Evolutionary conservation across 2,329 filamentous ascomycete species (phyloP).

Genomic region (Hymenoscyphus scutula): DNA sequence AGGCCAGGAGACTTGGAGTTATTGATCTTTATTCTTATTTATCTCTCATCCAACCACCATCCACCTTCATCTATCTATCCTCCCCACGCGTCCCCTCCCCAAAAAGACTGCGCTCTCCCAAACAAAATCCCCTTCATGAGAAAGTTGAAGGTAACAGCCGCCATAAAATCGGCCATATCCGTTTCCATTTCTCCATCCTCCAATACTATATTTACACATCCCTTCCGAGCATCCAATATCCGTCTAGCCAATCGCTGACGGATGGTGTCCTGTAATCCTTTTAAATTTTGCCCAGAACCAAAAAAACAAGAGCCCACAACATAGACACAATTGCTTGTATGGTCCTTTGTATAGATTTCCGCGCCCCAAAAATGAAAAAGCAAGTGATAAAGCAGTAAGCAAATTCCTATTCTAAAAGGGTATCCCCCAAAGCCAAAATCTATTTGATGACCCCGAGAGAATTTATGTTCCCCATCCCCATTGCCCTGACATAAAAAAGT

Average conservation of each 20-base stretch:
- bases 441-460: conserved; percentile 3
- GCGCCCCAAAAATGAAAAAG: not conserved
- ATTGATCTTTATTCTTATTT: not conserved
- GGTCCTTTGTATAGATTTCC: not conserved
- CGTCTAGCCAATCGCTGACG: not conserved
- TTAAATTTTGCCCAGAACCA: conserved; percentile 1
- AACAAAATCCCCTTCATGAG: conserved; percentile 1
- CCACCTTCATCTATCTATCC: not conserved
- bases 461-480: not conserved
- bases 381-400: not conserved
- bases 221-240: not conserved
- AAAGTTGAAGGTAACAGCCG: conserved; percentile 34
- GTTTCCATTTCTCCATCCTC: conserved; percentile 4
- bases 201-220: conserved; percentile 4
- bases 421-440: conserved; percentile 1
- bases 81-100: not conserved
- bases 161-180: conserved; percentile 18
- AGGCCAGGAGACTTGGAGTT: not conserved
- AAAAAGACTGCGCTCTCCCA: conserved; percentile 36
- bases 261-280: conserved; percentile 3
- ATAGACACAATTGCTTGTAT: conserved; percentile 12
- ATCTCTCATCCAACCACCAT: not conserved
- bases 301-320: conserved; percentile 1
- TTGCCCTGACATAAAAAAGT: conserved; percentile 6
- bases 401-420: conserved; percentile 12